These are phyloP conservation scores for Vanrija pseudolonga DNA, from an alignment of 1,284 basidiomycete genomes.

Conservation along the genomic window DNA sequence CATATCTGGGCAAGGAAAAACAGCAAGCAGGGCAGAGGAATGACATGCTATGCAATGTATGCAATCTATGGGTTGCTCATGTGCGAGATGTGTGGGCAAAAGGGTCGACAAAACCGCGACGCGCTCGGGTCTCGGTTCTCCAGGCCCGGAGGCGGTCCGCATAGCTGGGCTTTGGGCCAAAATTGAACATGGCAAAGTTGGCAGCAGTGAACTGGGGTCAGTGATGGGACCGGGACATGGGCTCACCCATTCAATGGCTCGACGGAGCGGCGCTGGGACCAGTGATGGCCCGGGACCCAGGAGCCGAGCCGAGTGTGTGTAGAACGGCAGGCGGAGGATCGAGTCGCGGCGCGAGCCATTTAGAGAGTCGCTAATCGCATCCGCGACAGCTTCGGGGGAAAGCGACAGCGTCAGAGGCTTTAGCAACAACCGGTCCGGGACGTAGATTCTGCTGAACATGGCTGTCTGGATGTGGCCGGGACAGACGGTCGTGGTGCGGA, in stretches of 20 bases:
- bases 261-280: constrained; percentile 35
- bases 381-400: constrained; percentile 68
- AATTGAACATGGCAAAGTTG: constrained; percentile 35
- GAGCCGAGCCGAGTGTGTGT: constrained; percentile 35
- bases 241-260: constrained; percentile 41
- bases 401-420: constrained; percentile 72
- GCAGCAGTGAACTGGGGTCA: constrained; percentile 29
- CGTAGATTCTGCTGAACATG: constrained; percentile 62
- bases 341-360: constrained; percentile 67
- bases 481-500: constrained; percentile 76
- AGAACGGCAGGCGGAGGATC: constrained; percentile 62
- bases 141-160: background rate
- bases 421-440: constrained; percentile 57
- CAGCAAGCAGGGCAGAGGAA: too few relatives aligned
- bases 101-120: too few relatives aligned
- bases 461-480: constrained; percentile 71
- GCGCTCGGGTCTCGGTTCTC: background rate
- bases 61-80: too few relatives aligned
- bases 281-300: constrained; percentile 30
- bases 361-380: constrained; percentile 70
- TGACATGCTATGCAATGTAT: background rate
- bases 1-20: too few relatives aligned
- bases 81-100: too few relatives aligned
- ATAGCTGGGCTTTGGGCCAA: constrained; percentile 32
- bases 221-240: background rate